These are phyloP conservation scores for Ceratocystis variospora DNA, from an alignment of 2,329 filamentous ascomycete species.

Conservation along the genomic window DNA sequence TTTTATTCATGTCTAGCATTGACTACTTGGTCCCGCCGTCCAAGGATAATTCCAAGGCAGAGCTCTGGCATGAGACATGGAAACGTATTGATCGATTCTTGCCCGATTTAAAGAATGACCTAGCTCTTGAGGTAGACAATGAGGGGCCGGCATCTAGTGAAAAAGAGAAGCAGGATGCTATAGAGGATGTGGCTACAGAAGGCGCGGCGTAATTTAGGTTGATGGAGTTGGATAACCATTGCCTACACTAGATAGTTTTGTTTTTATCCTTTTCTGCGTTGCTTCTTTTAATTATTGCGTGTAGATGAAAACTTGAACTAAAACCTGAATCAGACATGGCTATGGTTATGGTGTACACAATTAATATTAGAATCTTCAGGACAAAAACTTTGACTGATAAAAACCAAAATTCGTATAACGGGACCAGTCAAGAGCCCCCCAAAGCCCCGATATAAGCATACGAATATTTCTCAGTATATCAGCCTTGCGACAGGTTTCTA, in stretches of 20 bases:
- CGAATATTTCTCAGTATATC: background rate
- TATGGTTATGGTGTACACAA: background rate
- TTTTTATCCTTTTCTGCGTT: background rate
- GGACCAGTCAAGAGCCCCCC: background rate
- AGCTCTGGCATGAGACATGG: constrained; percentile 49
- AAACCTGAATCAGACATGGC: background rate
- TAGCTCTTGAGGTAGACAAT: constrained; percentile 37
- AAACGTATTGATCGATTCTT: constrained; percentile 52
- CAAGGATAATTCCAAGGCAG: constrained; percentile 40
- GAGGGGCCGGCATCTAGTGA: constrained; percentile 6
- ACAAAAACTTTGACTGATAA: background rate
- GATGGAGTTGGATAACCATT: background rate
- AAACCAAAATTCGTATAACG: background rate
- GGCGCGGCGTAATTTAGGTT: background rate
- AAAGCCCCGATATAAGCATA: background rate
- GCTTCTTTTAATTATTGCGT: background rate
- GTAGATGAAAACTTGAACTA: background rate
- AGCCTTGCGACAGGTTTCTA: background rate
- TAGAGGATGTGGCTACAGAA: background rate
- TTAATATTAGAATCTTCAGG: background rate
- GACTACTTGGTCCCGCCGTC: constrained; percentile 65
- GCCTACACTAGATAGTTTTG: background rate
- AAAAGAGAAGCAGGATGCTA: background rate
- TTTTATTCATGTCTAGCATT: constrained; percentile 86
- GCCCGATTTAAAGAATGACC: constrained; percentile 44